These are phyloP conservation scores for Chondrus crispus DNA, from an alignment of 23 red algal genomes.

Conservation along the genomic window DNA sequence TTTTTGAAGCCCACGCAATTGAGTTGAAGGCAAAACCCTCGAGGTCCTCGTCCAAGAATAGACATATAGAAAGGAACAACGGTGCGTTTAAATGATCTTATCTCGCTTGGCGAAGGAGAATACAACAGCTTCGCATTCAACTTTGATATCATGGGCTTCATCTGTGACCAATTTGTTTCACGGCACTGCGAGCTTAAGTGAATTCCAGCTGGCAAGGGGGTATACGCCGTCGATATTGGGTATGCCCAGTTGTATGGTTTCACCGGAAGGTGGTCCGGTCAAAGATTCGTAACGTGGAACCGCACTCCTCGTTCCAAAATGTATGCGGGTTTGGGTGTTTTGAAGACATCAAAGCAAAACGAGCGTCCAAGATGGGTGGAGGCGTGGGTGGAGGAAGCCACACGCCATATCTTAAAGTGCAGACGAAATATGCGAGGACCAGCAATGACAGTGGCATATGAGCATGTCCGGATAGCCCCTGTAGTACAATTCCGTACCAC, in stretches of 20 bases:
- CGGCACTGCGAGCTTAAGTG: background rate
- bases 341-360: background rate
- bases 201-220: background rate
- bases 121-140: background rate
- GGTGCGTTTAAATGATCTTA: background rate
- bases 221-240: slow-evolving; percentile 12
- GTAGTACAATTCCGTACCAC: no score
- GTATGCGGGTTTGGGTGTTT: background rate
- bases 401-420: background rate
- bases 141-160: background rate
- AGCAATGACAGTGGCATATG: slow-evolving; percentile 9
- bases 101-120: background rate
- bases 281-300: background rate
- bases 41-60: background rate
- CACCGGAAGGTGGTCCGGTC: background rate
- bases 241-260: background rate
- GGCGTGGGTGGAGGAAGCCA: background rate
- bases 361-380: background rate
- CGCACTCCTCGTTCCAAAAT: background rate
- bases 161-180: background rate
- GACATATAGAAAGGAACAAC: background rate
- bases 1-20: background rate
- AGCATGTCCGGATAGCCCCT: slow-evolving; percentile 25
- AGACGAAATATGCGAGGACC: background rate
- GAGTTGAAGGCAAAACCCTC: background rate